Conservation (phyloP, 2,329 filamentous ascomycete species). For the Epichloe sylvatica region DNA sequence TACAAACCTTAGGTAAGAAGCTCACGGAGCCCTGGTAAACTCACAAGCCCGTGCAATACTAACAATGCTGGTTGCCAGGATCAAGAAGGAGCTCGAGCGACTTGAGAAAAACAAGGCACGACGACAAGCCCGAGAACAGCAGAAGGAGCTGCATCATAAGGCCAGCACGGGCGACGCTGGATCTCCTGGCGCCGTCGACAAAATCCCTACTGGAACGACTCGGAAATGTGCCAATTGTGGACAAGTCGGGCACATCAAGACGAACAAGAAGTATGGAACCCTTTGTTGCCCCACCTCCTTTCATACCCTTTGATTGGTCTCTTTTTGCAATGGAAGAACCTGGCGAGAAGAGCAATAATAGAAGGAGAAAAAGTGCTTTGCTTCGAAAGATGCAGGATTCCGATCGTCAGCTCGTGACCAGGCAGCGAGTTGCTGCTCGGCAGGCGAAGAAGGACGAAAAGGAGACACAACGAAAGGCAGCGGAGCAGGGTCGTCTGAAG, state of each 20-base stretch:
- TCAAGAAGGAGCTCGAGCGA: constrained; percentile 56
- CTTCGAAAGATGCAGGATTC: constrained; percentile 12
- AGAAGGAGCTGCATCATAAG: constrained; percentile 52
- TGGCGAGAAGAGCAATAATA: constrained; percentile 3
- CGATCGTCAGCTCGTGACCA: constrained; percentile 8
- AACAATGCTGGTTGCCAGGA: constrained; percentile 15
- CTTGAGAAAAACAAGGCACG: constrained; percentile 86
- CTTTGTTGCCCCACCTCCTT: constrained; percentile 16
- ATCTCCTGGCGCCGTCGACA: constrained; percentile 37
- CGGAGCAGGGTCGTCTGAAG: constrained; percentile 3
- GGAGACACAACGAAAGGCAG: constrained; percentile 1
- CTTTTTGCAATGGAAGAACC: constrained; percentile 8
- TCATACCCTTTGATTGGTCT: constrained; percentile 22
- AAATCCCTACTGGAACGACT: constrained; percentile 52
- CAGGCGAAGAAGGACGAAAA: constrained; percentile 2
- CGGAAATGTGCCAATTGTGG: constrained; percentile 97
- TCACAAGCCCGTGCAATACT: neutral
- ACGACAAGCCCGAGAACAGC: constrained; percentile 77
- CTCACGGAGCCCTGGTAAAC: neutral
- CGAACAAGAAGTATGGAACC: constrained; percentile 78
- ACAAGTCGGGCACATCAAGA: constrained; percentile 94
- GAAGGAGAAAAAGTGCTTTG: constrained; percentile 9
- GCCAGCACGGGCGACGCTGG: constrained; percentile 29
- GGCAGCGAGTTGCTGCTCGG: constrained; percentile 7
- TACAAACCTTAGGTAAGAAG: constrained; percentile 25